Conservation (phyloP, 2,329 filamentous ascomycete genomes). For the Aspergillus fumigatus region DNA sequence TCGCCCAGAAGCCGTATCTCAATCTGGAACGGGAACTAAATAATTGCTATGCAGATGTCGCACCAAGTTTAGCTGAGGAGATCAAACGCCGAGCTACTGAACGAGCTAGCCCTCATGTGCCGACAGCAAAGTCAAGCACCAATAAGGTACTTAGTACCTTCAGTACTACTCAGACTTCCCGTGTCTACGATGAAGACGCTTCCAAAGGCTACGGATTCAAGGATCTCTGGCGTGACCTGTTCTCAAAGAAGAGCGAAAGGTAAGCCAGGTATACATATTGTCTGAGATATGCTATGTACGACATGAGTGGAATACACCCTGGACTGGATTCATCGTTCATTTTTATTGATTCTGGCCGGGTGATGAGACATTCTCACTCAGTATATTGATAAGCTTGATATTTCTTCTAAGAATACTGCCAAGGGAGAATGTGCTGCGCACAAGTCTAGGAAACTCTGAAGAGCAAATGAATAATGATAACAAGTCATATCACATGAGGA, state of each 20-base stretch:
- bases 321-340: neutral
- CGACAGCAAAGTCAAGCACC: conserved; percentile 21
- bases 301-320: neutral
- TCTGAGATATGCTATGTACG: conserved; percentile 3
- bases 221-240: conserved; percentile 87
- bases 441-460: neutral
- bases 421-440: neutral
- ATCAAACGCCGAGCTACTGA: conserved; percentile 65
- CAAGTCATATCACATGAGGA: neutral
- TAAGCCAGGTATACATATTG: conserved; percentile 1
- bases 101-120: conserved; percentile 38
- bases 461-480: neutral
- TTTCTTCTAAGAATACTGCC: neutral
- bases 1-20: conserved; percentile 92
- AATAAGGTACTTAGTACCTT: conserved; percentile 61
- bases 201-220: conserved; percentile 75
- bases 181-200: conserved; percentile 68
- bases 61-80: conserved; percentile 66
- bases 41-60: conserved; percentile 80
- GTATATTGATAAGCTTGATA: neutral
- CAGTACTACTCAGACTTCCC: conserved; percentile 41
- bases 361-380: neutral
- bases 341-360: neutral
- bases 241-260: conserved; percentile 30
- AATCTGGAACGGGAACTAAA: conserved; percentile 75